These are phyloP conservation scores for Wickerhamiella kurtzmanii DNA, from an alignment of 805 yeast species.

Conservation along the genomic window DNA sequence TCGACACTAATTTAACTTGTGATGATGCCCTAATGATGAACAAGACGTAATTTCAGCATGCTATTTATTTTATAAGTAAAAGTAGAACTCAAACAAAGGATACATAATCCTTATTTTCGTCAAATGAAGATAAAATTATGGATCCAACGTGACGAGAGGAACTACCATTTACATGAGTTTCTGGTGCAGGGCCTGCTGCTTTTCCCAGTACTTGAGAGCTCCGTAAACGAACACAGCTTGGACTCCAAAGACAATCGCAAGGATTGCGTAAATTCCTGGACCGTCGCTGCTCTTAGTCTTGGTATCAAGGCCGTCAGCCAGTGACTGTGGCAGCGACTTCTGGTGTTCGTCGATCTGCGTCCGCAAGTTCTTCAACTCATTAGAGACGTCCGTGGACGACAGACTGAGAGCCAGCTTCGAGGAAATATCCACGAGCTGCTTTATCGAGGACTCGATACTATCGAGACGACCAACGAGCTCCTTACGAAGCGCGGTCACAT, in stretches of 20 bases:
- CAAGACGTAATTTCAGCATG: too few species aligned
- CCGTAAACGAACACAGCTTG: conserved; percentile 7
- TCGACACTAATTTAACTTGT: neutral
- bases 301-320: neutral
- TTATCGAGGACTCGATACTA: neutral
- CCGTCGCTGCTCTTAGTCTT: neutral
- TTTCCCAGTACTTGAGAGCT: conserved; percentile 2
- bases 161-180: conserved; percentile 6
- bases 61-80: too few species aligned
- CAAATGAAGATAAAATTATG: too few species aligned
- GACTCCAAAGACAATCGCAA: conserved; percentile 4
- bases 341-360: conserved; percentile 3
- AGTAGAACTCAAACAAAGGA: too few species aligned
- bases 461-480: neutral
- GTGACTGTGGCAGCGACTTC: neutral
- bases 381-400: conserved; percentile 1
- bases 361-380: conserved; percentile 8
- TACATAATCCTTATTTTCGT: too few species aligned
- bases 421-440: conserved; percentile 10
- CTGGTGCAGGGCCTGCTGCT: conserved; percentile 6
- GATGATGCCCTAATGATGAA: too few species aligned
- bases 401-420: neutral
- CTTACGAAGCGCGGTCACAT: neutral
- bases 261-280: conserved; percentile 3
- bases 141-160: too few species aligned